A percentile compares a stretch with the other conserved stretches of the same genome.
These are phyloP conservation scores for Parafenestella ontariensis DNA, from an alignment of 2,329 filamentous ascomycete species.

Conservation along the genomic window DNA sequence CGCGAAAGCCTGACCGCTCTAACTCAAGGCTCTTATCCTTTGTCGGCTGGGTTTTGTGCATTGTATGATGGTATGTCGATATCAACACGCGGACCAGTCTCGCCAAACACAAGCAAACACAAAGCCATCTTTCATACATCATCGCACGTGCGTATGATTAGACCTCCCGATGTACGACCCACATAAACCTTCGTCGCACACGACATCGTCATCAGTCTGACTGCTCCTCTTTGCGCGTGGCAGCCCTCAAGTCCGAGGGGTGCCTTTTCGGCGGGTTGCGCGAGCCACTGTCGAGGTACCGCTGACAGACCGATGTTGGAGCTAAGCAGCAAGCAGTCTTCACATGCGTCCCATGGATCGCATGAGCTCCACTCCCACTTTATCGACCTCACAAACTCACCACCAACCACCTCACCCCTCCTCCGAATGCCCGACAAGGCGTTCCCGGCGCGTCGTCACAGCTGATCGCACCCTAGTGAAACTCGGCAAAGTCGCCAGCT, in stretches of 20 bases:
- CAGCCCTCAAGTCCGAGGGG: not conserved
- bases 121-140: constrained; percentile 1
- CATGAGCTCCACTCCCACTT: not conserved
- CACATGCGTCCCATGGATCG: not conserved
- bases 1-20: not conserved
- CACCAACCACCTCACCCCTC: not conserved
- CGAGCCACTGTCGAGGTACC: not conserved
- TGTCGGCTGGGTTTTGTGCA: not conserved
- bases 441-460: not conserved
- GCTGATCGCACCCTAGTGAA: not conserved
- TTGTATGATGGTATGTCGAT: not conserved
- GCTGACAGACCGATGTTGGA: not conserved
- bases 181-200: not conserved
- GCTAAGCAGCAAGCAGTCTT: not conserved
- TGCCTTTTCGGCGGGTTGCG: not conserved
- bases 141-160: constrained; percentile 3
- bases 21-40: not conserved
- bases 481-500: constrained; percentile 1
- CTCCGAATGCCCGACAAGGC: not conserved
- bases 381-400: not conserved
- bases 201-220: not conserved
- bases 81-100: not conserved
- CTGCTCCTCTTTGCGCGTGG: not conserved
- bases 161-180: not conserved
- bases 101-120: constrained; percentile 3